phyloP scores from a whole-genome alignment of 2,329 filamentous ascomycete species.

The Penicillium sp. region DNA sequence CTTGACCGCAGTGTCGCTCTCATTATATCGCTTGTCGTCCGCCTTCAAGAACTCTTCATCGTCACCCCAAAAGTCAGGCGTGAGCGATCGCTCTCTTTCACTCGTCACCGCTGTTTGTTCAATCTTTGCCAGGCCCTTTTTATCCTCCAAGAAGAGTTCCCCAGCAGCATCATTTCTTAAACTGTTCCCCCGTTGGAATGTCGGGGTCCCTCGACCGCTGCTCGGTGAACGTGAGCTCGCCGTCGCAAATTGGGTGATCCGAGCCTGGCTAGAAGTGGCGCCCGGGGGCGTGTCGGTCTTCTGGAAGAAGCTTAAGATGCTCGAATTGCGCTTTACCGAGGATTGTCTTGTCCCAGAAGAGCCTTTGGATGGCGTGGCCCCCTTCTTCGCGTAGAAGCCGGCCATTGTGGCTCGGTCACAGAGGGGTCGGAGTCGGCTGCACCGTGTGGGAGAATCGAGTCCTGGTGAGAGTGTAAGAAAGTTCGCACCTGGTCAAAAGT shows the following conservation, averaged over 20 bases:
- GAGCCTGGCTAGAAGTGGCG: slow-evolving; percentile 49
- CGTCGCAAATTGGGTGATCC: slow-evolving; percentile 51
- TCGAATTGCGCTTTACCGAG: slow-evolving; percentile 52
- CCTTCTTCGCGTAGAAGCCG: slow-evolving; percentile 21
- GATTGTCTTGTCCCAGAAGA: slow-evolving; percentile 14
- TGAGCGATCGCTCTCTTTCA: slow-evolving; percentile 23
- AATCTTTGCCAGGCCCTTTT: slow-evolving; percentile 15
- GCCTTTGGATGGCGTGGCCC: slow-evolving; percentile 24
- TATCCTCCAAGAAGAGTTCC: slow-evolving; percentile 39
- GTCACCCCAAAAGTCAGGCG: slow-evolving; percentile 36
- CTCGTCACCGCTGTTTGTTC: slow-evolving; percentile 1
- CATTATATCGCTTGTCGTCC: slow-evolving; percentile 31
- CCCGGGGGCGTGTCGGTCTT: slow-evolving; percentile 57
- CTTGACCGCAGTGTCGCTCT: slow-evolving; percentile 32
- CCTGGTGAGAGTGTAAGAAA: not conserved
- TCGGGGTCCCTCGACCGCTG: slow-evolving; percentile 26
- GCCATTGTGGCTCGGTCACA: slow-evolving; percentile 21
- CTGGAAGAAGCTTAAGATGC: slow-evolving; percentile 72
- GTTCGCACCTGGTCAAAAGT: not conserved
- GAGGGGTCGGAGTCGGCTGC: not conserved
- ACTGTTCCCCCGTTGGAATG: slow-evolving; percentile 10
- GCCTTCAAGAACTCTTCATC: slow-evolving; percentile 17
- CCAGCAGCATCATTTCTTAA: slow-evolving; percentile 15
- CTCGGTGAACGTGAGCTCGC: slow-evolving; percentile 24
- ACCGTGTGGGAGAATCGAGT: not conserved